Base-by-base conservation (phyloP, 2,329 filamentous ascomycete species). In the Aspergillus sp. region DNA sequence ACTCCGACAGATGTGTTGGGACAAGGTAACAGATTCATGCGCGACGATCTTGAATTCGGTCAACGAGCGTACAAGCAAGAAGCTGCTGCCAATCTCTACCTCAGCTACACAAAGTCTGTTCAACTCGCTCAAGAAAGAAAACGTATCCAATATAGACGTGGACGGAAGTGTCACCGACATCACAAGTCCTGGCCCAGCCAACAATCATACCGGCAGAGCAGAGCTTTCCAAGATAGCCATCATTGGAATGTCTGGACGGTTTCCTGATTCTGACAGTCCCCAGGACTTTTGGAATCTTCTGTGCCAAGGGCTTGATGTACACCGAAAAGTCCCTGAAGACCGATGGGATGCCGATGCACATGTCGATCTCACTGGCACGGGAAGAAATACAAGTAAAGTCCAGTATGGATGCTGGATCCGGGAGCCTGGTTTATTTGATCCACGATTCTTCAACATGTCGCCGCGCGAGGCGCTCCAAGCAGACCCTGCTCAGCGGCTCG, bases 371-470 rank as follows among this genome's bases (percentile, higher is more conserved):
- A 86, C 85, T 5, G 88, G 89, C 20, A 91, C 91, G 73, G 82
- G 79, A 33, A 86, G 87, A 72, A 93, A 92, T 77, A 91, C 89
- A 57, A 89, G 85, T 54, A 87, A 90, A 73, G 91, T 89, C 1
- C 88, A 87, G 3, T 91, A 86, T 65, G 89, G 89, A 15, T 90
- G 88, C 76, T 92, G 86, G 76, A 83, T 91, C 63, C 86, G 91
- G 61, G 83, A 91, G 60, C 89, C 89, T 0, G 89, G 89, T 55
- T 79, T 89, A 48, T 93, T 93, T 68, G 90, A 93, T 66, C 87
- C 89, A n/a, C 82, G 87, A 1, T 93, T 93, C 76, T 93, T 93
- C 83, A 91, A 91, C 74, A 92, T 93, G 87, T 92, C 89, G 37
- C 89, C 89, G 5, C 85, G 89, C 65, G 89, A 93, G 74, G 90